A percentile compares a stretch with the other conserved stretches of the same genome.
Conservation (phyloP, 148 eudicot genomes). For the Limonium bicolor region DNA sequence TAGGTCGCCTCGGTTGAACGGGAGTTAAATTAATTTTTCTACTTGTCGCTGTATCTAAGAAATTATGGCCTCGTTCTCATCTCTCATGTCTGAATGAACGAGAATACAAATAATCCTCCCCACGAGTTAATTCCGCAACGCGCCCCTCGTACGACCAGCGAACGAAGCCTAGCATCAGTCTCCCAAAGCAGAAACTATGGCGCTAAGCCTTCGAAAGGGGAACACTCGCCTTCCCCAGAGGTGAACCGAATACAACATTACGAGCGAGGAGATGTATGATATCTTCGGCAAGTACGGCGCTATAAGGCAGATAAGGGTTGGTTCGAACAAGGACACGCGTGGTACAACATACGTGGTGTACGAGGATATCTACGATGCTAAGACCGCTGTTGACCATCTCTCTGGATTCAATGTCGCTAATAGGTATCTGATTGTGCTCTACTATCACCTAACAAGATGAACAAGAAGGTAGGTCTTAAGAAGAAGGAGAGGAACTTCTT, state of each 20-base stretch:
- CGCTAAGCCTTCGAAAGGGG: slow-evolving; percentile 46
- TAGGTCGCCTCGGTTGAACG: too few relatives aligned
- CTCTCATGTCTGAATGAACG: too few relatives aligned
- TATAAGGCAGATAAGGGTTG: slow-evolving; percentile 57
- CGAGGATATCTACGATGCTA: slow-evolving; percentile 81
- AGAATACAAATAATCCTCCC: too few relatives aligned
- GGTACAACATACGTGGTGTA: slow-evolving; percentile 70
- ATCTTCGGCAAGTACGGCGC: slow-evolving; percentile 82
- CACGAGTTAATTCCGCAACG: too few relatives aligned
- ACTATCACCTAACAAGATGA: slow-evolving; percentile 79
- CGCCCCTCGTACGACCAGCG: too few relatives aligned
- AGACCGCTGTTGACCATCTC: slow-evolving; percentile 64
- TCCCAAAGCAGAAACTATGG: too few relatives aligned
- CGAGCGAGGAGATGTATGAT: slow-evolving; percentile 85
- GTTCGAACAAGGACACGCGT: slow-evolving; percentile 57
- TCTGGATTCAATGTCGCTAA: slow-evolving; percentile 78
- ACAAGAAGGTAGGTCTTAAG: slow-evolving; percentile 63
- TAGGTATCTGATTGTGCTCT: slow-evolving; percentile 54
- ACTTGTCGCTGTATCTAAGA: too few relatives aligned
- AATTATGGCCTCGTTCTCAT: too few relatives aligned
- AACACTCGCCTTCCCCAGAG: slow-evolving; percentile 66
- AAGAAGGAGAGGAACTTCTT: slow-evolving; percentile 62
- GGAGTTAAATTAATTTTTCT: too few relatives aligned
- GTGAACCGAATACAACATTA: slow-evolving; percentile 69
- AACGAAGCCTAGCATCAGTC: too few relatives aligned